phyloP scores from a whole-genome alignment of 345 rosid genomes.

The Clarkia xantiana region DNA sequence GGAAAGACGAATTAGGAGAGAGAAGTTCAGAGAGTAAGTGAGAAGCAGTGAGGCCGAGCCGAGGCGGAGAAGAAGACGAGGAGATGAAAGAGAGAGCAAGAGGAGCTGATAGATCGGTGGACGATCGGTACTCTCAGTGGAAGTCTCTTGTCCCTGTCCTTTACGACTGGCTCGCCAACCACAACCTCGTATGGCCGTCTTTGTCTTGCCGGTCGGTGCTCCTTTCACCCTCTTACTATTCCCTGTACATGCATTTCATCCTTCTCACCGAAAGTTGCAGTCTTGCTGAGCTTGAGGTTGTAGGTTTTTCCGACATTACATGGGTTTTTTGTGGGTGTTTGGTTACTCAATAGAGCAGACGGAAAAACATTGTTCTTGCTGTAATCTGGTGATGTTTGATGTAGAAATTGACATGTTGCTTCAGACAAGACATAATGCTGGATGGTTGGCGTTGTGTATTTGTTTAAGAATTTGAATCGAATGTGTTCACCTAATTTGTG shows the following conservation, averaged over 20 bases:
- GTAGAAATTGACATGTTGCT: too few species aligned
- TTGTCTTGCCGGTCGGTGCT: conserved; percentile 37
- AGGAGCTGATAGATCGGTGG: conserved; percentile 12
- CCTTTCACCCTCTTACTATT: neutral
- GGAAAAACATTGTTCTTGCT: too few species aligned
- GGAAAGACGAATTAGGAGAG: neutral
- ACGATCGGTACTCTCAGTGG: conserved; percentile 15
- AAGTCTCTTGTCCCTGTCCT: conserved; percentile 17
- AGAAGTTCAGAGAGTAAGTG: neutral
- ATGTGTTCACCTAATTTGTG: neutral
- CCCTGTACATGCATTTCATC: conserved; percentile 8
- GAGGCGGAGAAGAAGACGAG: neutral
- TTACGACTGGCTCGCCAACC: conserved; percentile 20
- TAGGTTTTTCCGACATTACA: too few species aligned
- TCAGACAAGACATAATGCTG: too few species aligned
- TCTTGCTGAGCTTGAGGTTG: too few species aligned
- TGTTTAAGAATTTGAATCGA: neutral
- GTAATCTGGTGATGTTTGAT: too few species aligned
- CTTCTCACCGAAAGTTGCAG: neutral
- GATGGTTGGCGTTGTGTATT: neutral
- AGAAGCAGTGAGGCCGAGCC: neutral
- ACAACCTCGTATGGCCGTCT: conserved; percentile 21
- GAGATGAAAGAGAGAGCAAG: conserved; percentile 7
- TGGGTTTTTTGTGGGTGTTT: too few species aligned
- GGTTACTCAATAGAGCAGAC: too few species aligned